A percentile compares a stretch with the other conserved stretches of the same genome.
phyloP scores from a whole-genome alignment of 495 filamentous ascomycete genomes.

The Acidomyces sp. region DNA sequence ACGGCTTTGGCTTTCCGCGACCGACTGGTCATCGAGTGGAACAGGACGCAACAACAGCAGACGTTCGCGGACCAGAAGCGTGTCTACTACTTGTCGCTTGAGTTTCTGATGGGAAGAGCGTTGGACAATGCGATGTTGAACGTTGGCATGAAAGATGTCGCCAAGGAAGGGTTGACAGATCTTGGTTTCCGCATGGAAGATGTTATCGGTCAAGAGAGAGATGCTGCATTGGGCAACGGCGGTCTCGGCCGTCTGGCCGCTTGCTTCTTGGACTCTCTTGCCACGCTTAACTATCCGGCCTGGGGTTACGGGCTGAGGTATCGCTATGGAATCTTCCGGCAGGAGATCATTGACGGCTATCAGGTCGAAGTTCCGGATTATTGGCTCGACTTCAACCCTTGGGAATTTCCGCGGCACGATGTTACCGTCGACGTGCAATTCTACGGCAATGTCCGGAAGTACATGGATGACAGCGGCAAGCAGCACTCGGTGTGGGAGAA shows the following conservation, averaged over 20 bases:
- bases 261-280: constrained; percentile 92
- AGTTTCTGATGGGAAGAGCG: constrained; percentile 93
- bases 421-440: constrained; percentile 94
- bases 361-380: constrained; percentile 97
- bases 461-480: constrained; percentile 64
- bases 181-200: constrained; percentile 96
- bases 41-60: constrained; percentile 91
- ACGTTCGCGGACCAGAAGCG: constrained; percentile 82
- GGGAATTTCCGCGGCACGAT: constrained; percentile 95
- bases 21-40: constrained; percentile 88
- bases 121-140: constrained; percentile 99
- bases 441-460: constrained; percentile 68
- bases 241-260: constrained; percentile 89
- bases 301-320: constrained; percentile 97
- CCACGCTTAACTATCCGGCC: constrained; percentile 84
- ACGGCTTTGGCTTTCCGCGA: constrained; percentile 85
- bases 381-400: constrained; percentile 98
- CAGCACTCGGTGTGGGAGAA: constrained; percentile 65
- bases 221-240: constrained; percentile 92
- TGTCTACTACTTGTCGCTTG: constrained; percentile 89
- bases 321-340: constrained; percentile 97
- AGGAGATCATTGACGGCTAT: constrained; percentile 94
- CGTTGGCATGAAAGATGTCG: constrained; percentile 71
- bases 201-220: constrained; percentile 85
- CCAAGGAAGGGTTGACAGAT: constrained; percentile 68